Base-by-base conservation (phyloP, 768 basidiomycete species). In the Hygrophorus russula region DNA sequence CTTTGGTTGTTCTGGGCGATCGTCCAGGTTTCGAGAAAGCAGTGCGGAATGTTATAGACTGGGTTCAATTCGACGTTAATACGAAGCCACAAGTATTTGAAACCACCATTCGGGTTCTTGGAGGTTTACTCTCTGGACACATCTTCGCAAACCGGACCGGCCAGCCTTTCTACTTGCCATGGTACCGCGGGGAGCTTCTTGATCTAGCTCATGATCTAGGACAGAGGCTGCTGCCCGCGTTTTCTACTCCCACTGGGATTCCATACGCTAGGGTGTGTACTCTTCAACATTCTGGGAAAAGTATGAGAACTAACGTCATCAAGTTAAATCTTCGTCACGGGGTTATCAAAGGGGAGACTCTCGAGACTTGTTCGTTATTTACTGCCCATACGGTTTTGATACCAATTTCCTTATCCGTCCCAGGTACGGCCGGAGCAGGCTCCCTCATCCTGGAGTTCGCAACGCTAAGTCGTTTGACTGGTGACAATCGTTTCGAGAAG, bases 31-130 rank as follows among this genome's bases (percentile, higher is more conserved):
- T 96, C 54, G 83, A 88, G 53, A 67, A 66, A n/a, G 92, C 89
- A 2, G 82, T 98, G 41, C 76, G 74, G 46, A 77, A 85, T 49
- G 76, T 91, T 42, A 82, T 94, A 40, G 62, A 78, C 42, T 79
- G 76, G 71, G 86, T 96, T 31, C 81, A 81, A 0, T 97, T 96
- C 59, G 87, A 97, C 56, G 83, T 91, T 45, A 82, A 97, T 61
- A 90, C 89, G 33, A 89, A 80, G 60, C 91, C 96, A n/a, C 94
- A 99, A 70, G 84, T 98, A 3, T 99, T 99, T 55, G 94, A 99
- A 66, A 88, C 87, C 8, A 97, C 89, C 1, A 98, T 98, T 44
- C 79, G 93, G 19, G 89, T 92, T 5, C 67, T 99, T 7, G 96
- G 96, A 2, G 90, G 91, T 3, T 72, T 99, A 30, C 59, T 92